These are phyloP conservation scores for Hygrocybe punicea DNA, from an alignment of 768 basidiomycete species.

Conservation along the genomic window DNA sequence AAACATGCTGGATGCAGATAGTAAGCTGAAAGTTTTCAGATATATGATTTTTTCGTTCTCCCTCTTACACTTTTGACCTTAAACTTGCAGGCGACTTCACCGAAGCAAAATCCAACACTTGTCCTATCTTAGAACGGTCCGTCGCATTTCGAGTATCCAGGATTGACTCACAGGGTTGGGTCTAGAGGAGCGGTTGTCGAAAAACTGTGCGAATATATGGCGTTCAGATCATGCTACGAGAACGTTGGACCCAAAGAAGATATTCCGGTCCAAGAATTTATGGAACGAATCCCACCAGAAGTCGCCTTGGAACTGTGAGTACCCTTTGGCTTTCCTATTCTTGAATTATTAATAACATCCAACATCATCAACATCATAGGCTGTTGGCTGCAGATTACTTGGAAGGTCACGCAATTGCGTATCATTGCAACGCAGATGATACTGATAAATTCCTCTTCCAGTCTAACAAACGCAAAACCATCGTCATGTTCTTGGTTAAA, in stretches of 20 bases:
- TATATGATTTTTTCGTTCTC: too few relatives aligned
- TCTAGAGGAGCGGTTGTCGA: constrained; percentile 69
- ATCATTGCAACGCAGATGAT: not conserved
- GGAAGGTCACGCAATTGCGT: constrained; percentile 5
- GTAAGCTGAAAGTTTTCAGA: too few relatives aligned
- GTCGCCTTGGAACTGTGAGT: constrained; percentile 86
- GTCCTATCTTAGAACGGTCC: constrained; percentile 69
- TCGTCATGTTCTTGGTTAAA: too few relatives aligned
- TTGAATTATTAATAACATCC: too few relatives aligned
- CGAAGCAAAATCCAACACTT: constrained; percentile 69
- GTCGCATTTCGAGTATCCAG: not conserved
- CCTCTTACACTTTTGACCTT: not conserved
- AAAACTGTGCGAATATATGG: constrained; percentile 87
- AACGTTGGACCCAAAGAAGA: constrained; percentile 71
- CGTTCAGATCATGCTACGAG: constrained; percentile 78
- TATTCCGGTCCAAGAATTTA: constrained; percentile 69
- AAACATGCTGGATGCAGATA: constrained; percentile 71
- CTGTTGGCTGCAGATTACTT: constrained; percentile 13
- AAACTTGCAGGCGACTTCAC: constrained; percentile 58
- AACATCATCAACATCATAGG: not conserved
- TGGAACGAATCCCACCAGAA: constrained; percentile 81
- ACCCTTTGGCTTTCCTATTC: constrained; percentile 1
- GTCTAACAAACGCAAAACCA: not conserved
- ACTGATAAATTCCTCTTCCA: not conserved
- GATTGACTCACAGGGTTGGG: not conserved